Base-by-base conservation (phyloP, 1,139 yeast genomes). In the Scheffersomyces titani region DNA sequence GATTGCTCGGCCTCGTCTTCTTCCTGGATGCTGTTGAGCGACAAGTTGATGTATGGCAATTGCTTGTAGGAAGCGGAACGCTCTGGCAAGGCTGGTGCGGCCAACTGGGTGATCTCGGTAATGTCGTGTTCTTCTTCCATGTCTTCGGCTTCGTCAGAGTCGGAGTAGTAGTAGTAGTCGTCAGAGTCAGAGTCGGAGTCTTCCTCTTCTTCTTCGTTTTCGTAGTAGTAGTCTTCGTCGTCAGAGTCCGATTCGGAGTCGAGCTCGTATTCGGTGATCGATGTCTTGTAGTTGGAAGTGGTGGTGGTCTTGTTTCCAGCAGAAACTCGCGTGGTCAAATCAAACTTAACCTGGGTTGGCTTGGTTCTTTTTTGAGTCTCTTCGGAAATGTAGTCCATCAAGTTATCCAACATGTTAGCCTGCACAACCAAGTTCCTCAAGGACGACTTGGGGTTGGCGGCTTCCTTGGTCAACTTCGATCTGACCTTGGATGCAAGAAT, bases 321-420 rank as follows among this genome's bases (percentile, higher is more conserved):
- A 58, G 49, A 19, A 19, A 6, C 44, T 21, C 36, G 19, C 16
- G 20, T n/a, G 20, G 65, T 59, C 5, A 58, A 45, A 22, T 58
- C 55, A 49, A 62, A 63, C 13, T 59, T 54, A 11, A 62, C 65
- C 49, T 57, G 53, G n/a, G 59, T 46, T 20, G 45, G 48, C 30
- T 59, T 64, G 49, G 65, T 62, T 61, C 75, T 65, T 59, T 70
- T 74, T 52, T 69, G 69, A 22, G 75, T 70, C 63, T 74, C 80
- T 11, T 65, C 65, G 16, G 73, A 63, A 45, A 79, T 77, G 59
- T 72, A 72, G 64, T 86, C 92, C 85, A 89, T 86, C 51, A 90
- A 69, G 61, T 79, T 79, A 67, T 90, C 96, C 58, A 90, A 78
- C 76, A 90, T 75, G 70, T 89, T 90, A 19, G 96, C 94, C 71